Conservation (phyloP, 805 yeast species). For the Zygosaccharomyces bisporus region DNA sequence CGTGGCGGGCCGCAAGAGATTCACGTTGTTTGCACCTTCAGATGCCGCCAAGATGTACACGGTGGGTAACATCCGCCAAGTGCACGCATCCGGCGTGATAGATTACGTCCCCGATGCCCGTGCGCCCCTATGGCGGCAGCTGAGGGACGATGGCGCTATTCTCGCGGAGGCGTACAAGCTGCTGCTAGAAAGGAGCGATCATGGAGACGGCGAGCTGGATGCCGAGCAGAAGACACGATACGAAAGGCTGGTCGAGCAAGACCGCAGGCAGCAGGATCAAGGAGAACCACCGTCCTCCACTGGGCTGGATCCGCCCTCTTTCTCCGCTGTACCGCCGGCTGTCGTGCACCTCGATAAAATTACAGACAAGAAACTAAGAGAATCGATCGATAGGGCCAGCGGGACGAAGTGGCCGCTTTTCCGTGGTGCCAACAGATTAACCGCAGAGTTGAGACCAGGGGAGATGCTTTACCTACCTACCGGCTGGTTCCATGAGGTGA, state of each 20-base stretch:
- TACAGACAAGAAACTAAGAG: constrained; percentile 26
- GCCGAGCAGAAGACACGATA: constrained; percentile 25
- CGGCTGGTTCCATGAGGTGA: constrained; percentile 82
- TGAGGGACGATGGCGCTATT: constrained; percentile 62
- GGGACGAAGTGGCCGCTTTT: constrained; percentile 48
- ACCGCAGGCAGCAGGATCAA: constrained; percentile 21
- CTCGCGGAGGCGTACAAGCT: constrained; percentile 46
- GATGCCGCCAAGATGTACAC: constrained; percentile 59
- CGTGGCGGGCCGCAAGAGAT: constrained; percentile 56
- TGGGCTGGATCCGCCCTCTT: constrained; percentile 61
- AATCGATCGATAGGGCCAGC: constrained; percentile 38
- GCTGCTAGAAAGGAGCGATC: constrained; percentile 36
- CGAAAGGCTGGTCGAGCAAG: constrained; percentile 29
- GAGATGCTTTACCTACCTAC: constrained; percentile 68
- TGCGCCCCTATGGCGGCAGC: constrained; percentile 60
- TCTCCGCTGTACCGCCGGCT: constrained; percentile 59
- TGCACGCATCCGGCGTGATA: constrained; percentile 62
- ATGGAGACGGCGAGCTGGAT: constrained; percentile 16
- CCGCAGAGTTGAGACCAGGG: constrained; percentile 54
- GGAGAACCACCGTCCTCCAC: constrained; percentile 10
- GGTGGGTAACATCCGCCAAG: constrained; percentile 53
- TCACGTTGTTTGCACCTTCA: constrained; percentile 61
- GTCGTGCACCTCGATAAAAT: constrained; percentile 58
- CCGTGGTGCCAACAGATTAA: constrained; percentile 39
- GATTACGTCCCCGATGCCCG: constrained; percentile 52